Evolutionary conservation across 306 rosid genomes (phyloP).

Genomic region (Vachellia collinsii): DNA sequence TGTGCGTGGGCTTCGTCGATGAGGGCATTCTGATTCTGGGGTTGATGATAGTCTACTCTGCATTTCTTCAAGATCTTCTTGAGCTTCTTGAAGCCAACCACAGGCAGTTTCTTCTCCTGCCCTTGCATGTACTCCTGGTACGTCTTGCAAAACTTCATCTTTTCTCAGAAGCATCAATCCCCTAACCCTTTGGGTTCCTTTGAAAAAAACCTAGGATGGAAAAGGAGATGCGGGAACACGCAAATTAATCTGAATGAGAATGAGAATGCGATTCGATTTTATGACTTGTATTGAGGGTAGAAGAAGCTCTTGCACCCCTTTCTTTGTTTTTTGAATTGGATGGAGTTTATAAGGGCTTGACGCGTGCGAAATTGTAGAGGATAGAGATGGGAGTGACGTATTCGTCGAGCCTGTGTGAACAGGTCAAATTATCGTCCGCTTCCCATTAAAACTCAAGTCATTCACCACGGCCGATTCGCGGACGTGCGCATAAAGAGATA

Average conservation of each 20-base stretch:
- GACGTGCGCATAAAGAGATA: neutral
- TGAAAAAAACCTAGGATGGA: neutral
- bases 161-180: slow-evolving; percentile 32
- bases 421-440: neutral
- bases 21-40: slow-evolving; percentile 44
- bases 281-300: neutral
- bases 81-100: slow-evolving; percentile 82
- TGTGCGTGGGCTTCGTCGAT: slow-evolving; percentile 32
- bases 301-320: neutral
- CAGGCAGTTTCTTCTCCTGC: slow-evolving; percentile 76
- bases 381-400: slow-evolving; percentile 8
- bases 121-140: slow-evolving; percentile 83
- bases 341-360: neutral
- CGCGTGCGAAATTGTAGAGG: slow-evolving; percentile 2
- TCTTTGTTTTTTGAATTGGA: neutral
- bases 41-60: slow-evolving; percentile 47
- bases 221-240: neutral
- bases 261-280: slow-evolving; percentile 7
- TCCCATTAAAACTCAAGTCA: neutral
- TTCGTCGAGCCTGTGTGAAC: neutral
- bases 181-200: neutral
- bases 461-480: neutral
- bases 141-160: slow-evolving; percentile 94
- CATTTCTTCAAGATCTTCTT: slow-evolving; percentile 87
- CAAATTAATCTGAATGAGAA: neutral